Conservation (phyloP, 257 asterid species). For the Rhazya stricta region DNA sequence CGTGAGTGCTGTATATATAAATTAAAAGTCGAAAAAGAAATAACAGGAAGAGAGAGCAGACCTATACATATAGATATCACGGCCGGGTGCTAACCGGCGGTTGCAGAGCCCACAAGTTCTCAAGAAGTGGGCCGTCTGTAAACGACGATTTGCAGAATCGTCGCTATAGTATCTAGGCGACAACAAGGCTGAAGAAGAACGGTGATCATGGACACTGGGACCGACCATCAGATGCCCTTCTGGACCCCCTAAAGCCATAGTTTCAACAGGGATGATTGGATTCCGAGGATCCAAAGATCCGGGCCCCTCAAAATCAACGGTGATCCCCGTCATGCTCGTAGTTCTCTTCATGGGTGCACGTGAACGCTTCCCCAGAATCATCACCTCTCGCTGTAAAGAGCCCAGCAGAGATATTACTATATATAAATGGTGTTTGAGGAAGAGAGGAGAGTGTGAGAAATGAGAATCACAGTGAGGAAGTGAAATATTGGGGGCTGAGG, state of each 20-base stretch:
- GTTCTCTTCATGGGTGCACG: conserved; percentile 39
- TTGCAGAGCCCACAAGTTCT: conserved; percentile 51
- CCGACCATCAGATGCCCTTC: conserved; percentile 3
- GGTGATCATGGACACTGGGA: conserved; percentile 9
- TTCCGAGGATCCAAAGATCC: conserved; percentile 20
- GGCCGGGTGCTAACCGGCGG: conserved; percentile 41
- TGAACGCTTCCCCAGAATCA: conserved; percentile 41
- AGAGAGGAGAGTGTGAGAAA: background rate
- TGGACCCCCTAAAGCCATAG: background rate
- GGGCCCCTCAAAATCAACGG: conserved; percentile 21
- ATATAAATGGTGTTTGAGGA: background rate
- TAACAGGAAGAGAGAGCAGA: conserved; percentile 1
- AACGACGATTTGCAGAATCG: conserved; percentile 17
- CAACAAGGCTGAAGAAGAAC: conserved; percentile 18
- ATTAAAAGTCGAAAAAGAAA: background rate
- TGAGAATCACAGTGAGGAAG: background rate
- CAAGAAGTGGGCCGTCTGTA: conserved; percentile 34
- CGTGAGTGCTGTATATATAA: too few relatives aligned
- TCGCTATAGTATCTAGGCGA: conserved; percentile 38
- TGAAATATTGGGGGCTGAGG: too few relatives aligned
- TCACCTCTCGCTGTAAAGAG: background rate
- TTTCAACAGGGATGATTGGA: conserved; percentile 19
- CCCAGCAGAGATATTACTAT: background rate
- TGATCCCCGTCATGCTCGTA: conserved; percentile 41
- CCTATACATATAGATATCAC: conserved; percentile 65